Evolutionary conservation across 345 rosid genomes (phyloP).

Genomic region (Camelina laxa): DNA sequence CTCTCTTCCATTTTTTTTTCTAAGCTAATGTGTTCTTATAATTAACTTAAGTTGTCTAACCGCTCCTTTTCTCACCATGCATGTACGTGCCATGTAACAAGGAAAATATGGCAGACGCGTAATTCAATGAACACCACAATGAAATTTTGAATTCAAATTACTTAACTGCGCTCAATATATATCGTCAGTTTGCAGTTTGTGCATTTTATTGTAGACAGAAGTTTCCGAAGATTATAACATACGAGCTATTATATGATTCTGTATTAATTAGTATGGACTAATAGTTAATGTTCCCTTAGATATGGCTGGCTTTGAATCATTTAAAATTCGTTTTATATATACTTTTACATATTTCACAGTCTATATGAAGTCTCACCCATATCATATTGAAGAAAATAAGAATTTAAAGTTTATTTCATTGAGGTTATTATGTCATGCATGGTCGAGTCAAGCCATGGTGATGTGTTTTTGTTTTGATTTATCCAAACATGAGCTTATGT

Average conservation of each 20-base stretch:
- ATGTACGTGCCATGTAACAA: slow-evolving; percentile 10
- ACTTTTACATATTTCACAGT: too few species aligned
- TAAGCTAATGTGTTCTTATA: neutral
- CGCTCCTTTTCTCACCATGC: too few species aligned
- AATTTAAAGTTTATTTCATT: too few species aligned
- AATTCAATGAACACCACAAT: neutral
- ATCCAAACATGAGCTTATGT: neutral
- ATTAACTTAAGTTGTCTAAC: neutral
- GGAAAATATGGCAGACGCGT: neutral
- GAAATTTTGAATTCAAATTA: neutral
- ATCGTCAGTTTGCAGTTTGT: neutral
- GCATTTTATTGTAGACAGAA: neutral
- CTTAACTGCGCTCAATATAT: neutral
- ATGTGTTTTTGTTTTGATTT: neutral
- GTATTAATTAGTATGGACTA: too few species aligned
- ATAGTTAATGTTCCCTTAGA: too few species aligned
- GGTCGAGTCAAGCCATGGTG: neutral
- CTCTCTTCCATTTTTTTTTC: neutral
- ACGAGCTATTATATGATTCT: too few species aligned
- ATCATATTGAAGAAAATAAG: too few species aligned
- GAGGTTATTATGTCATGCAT: too few species aligned
- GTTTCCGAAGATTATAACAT: neutral
- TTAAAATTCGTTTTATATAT: too few species aligned
- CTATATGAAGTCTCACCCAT: too few species aligned
- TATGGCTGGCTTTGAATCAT: too few species aligned